phyloP scores from a whole-genome alignment of 78 protist species.

The Cavenderia fasciculata region DNA sequence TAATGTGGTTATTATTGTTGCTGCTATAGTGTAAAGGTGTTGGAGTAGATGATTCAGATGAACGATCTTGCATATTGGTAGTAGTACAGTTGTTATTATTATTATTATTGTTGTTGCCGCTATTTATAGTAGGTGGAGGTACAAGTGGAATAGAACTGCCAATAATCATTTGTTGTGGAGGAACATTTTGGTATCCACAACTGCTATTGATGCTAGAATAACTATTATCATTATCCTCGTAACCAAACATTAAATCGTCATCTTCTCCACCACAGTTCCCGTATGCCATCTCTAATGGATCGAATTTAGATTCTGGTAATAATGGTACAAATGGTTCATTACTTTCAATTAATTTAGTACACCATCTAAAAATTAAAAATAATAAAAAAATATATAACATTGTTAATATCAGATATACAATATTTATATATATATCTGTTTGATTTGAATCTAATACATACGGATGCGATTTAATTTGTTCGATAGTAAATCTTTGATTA shows the following conservation, averaged over 20 bases:
- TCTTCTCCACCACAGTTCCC: constrained; percentile 36
- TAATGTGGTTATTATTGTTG: background rate
- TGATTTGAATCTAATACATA: background rate
- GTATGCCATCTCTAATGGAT: constrained; percentile 70
- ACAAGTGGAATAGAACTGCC: background rate
- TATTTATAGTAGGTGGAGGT: constrained; percentile 7
- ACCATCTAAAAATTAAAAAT: constrained; percentile 19
- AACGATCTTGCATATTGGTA: background rate
- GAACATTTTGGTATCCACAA: background rate
- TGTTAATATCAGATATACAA: too few species aligned
- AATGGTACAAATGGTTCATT: constrained; percentile 44
- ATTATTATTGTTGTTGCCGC: background rate
- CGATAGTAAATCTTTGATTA: constrained; percentile 55
- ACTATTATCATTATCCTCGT: constrained; percentile 37
- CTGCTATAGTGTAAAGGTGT: background rate
- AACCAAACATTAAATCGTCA: constrained; percentile 55
- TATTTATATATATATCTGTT: background rate
- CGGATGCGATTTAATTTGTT: constrained; percentile 77
- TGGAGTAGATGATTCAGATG: too few species aligned
- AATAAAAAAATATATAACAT: background rate
- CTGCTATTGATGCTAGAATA: background rate
- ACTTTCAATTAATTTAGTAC: constrained; percentile 11
- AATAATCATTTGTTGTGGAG: background rate
- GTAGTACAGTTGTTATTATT: background rate
- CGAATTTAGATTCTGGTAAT: constrained; percentile 34